A percentile compares a stretch with the other conserved stretches of the same genome.
Evolutionary conservation across 257 asterid species (phyloP).

Genomic region (Salvia rosmarinus): DNA sequence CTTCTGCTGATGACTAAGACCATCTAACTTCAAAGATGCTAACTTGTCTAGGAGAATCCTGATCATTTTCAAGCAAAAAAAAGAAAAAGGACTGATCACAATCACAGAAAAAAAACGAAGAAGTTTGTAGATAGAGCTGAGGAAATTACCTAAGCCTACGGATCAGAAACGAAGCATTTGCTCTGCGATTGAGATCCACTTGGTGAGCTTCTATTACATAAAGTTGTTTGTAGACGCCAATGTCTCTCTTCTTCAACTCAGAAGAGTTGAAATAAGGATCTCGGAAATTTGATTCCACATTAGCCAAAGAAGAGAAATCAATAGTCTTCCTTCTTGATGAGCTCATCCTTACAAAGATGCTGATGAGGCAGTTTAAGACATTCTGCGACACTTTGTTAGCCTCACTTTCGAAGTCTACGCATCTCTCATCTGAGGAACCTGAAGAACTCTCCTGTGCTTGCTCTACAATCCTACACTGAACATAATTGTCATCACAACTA

Average conservation of each 20-base stretch:
- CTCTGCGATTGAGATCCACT: conserved; percentile 53
- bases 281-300: conserved; percentile 40
- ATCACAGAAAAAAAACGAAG: not conserved
- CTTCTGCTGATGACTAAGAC: conserved; percentile 74
- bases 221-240: conserved; percentile 56
- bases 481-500: conserved; percentile 28
- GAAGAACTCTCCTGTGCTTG: conserved; percentile 64
- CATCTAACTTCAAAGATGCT: conserved; percentile 59
- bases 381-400: conserved; percentile 66
- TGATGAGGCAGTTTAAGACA: conserved; percentile 68
- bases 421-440: conserved; percentile 53
- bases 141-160: conserved; percentile 57
- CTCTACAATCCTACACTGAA: conserved; percentile 67
- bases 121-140: not conserved
- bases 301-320: conserved; percentile 54
- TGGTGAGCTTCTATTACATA: conserved; percentile 53
- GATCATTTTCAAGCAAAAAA: conserved; percentile 25
- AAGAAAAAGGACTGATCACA: not conserved
- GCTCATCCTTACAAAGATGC: conserved; percentile 62
- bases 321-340: conserved; percentile 61
- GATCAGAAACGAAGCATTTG: conserved; percentile 58
- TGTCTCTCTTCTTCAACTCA: conserved; percentile 46
- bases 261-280: conserved; percentile 57
- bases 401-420: conserved; percentile 49
- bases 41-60: conserved; percentile 77